Percentiles rank a stretch among this genome's conserved stretches.
phyloP scores from a whole-genome alignment of 208 protist species.

The Trypanosoma conorhini region DNA sequence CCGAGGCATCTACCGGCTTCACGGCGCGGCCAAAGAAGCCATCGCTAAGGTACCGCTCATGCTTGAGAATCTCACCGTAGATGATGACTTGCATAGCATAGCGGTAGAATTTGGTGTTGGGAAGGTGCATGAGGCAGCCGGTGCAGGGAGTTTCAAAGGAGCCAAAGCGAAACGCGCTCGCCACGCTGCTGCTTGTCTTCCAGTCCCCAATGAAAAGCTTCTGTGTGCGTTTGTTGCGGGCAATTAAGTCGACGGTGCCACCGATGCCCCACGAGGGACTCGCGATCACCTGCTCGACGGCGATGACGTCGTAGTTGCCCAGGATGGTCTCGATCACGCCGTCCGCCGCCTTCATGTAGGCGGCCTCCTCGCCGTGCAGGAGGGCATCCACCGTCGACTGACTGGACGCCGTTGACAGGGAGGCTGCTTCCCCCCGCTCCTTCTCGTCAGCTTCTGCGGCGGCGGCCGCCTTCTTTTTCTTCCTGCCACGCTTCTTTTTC shows the following conservation, averaged over 20 bases:
- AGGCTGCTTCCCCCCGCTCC: not conserved
- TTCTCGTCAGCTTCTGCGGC: not conserved
- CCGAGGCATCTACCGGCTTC: conserved; percentile 14
- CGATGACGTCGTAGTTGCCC: conserved; percentile 58
- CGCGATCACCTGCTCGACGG: conserved; percentile 74
- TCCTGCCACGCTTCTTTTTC: conserved; percentile 16
- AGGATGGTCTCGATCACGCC: conserved; percentile 52
- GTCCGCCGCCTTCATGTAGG: conserved; percentile 68
- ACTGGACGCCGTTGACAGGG: not conserved
- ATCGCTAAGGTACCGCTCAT: conserved; percentile 65
- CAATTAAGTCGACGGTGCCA: conserved; percentile 84
- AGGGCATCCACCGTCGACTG: conserved; percentile 36
- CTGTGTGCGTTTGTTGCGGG: conserved; percentile 58
- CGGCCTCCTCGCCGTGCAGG: conserved; percentile 74
- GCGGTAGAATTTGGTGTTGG: conserved; percentile 82
- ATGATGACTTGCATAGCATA: conserved; percentile 86
- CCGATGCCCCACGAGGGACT: conserved; percentile 62
- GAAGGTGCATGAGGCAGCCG: conserved; percentile 75
- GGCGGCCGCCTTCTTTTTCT: conserved; percentile 11
- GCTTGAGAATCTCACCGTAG: conserved; percentile 75
- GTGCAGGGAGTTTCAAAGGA: conserved; percentile 68
- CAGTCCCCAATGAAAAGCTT: conserved; percentile 84
- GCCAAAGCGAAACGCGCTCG: conserved; percentile 81
- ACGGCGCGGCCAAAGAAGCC: conserved; percentile 56
- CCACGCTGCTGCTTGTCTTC: conserved; percentile 82